A percentile compares a stretch with the other conserved stretches of the same genome.
These are phyloP conservation scores for Alternaria atra DNA, from an alignment of 2,329 filamentous ascomycete genomes.

Conservation along the genomic window DNA sequence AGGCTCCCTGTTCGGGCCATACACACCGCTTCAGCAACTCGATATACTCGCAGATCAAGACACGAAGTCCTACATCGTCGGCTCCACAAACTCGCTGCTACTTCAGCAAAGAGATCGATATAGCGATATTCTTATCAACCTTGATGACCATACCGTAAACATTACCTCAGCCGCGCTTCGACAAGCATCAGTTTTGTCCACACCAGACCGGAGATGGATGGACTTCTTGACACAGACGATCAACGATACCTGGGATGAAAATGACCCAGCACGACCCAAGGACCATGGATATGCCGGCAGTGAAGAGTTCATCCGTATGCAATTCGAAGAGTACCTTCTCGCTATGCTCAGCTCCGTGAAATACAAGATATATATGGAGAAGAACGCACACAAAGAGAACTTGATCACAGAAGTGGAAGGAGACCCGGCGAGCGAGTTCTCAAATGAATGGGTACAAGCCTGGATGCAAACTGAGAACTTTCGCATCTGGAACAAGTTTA, in stretches of 20 bases:
- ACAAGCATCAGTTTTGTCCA: conserved; percentile 78
- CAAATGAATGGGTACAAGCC: conserved; percentile 81
- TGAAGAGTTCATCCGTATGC: conserved; percentile 95
- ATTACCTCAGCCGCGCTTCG: conserved; percentile 83
- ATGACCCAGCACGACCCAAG: conserved; percentile 87
- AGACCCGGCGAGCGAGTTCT: conserved; percentile 86
- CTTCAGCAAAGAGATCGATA: conserved; percentile 95
- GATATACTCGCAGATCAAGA: conserved; percentile 92
- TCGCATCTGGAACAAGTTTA: conserved; percentile 78
- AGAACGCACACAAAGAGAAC: conserved; percentile 63
- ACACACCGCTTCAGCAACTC: conserved; percentile 94
- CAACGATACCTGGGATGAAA: conserved; percentile 94
- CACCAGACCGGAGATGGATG: conserved; percentile 93
- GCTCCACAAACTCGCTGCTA: conserved; percentile 93
- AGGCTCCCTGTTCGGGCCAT: conserved; percentile 94
- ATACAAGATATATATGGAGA: conserved; percentile 70
- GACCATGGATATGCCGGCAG: conserved; percentile 94
- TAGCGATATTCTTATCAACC: conserved; percentile 94
- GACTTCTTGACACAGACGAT: conserved; percentile 93
- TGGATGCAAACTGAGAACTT: conserved; percentile 94
- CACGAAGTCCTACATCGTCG: conserved; percentile 97
- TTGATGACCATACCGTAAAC: conserved; percentile 87
- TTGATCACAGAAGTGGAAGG: conserved; percentile 73
- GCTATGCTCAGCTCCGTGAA: conserved; percentile 88
- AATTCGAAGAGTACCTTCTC: conserved; percentile 96